phyloP scores from a whole-genome alignment of 169 alveolate species.

The Prorocentrum cordatum region DNA sequence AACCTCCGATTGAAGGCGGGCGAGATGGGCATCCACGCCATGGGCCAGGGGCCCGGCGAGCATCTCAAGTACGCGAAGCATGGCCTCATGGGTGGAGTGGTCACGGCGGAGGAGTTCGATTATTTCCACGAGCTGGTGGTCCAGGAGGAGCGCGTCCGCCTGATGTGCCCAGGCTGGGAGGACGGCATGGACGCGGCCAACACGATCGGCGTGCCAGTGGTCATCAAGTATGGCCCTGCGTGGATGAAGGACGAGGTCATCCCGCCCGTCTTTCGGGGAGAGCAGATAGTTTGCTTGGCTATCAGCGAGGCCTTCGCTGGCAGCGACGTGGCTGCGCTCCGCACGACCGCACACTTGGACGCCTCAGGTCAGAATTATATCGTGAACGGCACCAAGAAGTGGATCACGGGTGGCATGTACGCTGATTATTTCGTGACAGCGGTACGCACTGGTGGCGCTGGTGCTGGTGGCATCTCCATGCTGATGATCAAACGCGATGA shows the following conservation, averaged over 20 bases:
- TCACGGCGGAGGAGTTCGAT: background rate
- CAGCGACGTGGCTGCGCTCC: conserved; percentile 60
- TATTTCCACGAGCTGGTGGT: conserved; percentile 3
- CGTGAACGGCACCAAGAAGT: conserved; percentile 73
- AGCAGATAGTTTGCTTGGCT: background rate
- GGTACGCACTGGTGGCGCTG: conserved; percentile 58
- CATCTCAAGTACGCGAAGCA: background rate
- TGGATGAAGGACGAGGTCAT: conserved; percentile 52
- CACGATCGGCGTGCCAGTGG: conserved; percentile 38
- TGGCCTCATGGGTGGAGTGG: background rate
- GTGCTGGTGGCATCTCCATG: conserved; percentile 66
- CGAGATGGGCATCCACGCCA: background rate
- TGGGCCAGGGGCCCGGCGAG: background rate
- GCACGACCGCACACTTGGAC: conserved; percentile 27
- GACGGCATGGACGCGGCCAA: conserved; percentile 43
- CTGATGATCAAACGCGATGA: conserved; percentile 22
- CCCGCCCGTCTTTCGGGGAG: background rate
- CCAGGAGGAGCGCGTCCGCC: conserved; percentile 51
- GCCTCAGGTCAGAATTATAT: conserved; percentile 46
- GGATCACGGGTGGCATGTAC: conserved; percentile 71
- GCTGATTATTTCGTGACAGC: conserved; percentile 50
- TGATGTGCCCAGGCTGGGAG: conserved; percentile 67
- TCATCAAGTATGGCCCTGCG: background rate
- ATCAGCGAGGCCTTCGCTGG: conserved; percentile 65
- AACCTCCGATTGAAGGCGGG: no score